These are phyloP conservation scores for Linnemannia exigua DNA, from an alignment of 192 early-diverging fungal genomes.

Conservation along the genomic window DNA sequence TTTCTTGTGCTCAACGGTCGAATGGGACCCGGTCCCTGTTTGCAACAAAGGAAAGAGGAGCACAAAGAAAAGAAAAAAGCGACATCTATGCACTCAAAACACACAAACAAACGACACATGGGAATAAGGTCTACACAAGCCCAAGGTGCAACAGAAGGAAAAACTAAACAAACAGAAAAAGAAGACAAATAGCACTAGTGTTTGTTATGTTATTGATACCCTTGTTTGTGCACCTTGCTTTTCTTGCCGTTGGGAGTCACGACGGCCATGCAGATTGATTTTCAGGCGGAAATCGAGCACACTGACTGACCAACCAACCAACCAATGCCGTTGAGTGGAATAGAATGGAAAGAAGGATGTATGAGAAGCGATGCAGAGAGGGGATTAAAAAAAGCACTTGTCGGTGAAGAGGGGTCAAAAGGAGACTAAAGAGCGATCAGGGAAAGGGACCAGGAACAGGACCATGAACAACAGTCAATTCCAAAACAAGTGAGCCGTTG, in stretches of 20 bases:
- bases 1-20: slow-evolving; percentile 1
- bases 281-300: neutral
- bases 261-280: neutral
- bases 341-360: neutral
- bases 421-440: neutral
- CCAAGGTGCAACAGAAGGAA: neutral
- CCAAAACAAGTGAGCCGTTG: neutral
- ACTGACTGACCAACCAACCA: neutral
- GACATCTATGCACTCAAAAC: neutral
- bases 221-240: neutral
- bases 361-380: neutral
- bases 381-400: neutral
- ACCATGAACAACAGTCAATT: neutral
- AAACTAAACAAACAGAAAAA: neutral
- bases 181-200: neutral
- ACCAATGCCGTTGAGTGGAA: neutral
- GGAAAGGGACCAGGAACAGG: neutral
- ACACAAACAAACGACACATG: slow-evolving; percentile 8
- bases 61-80: slow-evolving; percentile 6
- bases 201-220: neutral
- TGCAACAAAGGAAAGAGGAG: neutral
- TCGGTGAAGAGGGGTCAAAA: neutral
- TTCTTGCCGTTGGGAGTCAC: slow-evolving; percentile 3
- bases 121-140: neutral
- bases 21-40: slow-evolving; percentile 6